Conservation (phyloP, 2,329 filamentous ascomycete species). For the Cladosporium sp. region DNA sequence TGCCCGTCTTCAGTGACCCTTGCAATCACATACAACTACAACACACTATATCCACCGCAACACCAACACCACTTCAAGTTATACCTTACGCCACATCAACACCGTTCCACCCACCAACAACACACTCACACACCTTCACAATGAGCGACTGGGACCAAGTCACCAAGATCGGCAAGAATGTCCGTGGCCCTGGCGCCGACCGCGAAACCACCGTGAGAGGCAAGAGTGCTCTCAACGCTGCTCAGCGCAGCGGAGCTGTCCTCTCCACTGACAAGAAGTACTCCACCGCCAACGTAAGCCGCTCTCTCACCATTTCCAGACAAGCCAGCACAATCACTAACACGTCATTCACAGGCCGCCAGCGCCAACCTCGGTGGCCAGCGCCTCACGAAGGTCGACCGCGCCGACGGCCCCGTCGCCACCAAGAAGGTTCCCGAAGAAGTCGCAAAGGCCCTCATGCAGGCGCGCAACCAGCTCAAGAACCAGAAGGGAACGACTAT, state of each 20-base stretch:
- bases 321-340: neutral
- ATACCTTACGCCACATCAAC: neutral
- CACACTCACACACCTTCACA: conserved; percentile 16
- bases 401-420: conserved; percentile 94
- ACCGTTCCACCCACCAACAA: neutral
- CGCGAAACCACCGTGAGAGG: conserved; percentile 89
- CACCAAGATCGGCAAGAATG: conserved; percentile 92
- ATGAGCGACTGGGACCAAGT: conserved; percentile 77
- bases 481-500: conserved; percentile 69
- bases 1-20: neutral
- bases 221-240: conserved; percentile 80
- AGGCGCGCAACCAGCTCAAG: conserved; percentile 73
- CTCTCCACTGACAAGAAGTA: conserved; percentile 91
- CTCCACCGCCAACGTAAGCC: conserved; percentile 71
- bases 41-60: neutral
- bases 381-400: conserved; percentile 95
- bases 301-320: neutral
- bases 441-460: conserved; percentile 78
- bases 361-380: conserved; percentile 65
- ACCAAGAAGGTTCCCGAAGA: conserved; percentile 81
- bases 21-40: neutral
- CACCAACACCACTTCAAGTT: neutral
- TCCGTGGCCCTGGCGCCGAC: conserved; percentile 62
- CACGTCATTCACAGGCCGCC: conserved; percentile 37
- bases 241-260: conserved; percentile 71